Evolutionary conservation across 169 alveolate species (phyloP).

Genomic region (Sarcocystis neurona): DNA sequence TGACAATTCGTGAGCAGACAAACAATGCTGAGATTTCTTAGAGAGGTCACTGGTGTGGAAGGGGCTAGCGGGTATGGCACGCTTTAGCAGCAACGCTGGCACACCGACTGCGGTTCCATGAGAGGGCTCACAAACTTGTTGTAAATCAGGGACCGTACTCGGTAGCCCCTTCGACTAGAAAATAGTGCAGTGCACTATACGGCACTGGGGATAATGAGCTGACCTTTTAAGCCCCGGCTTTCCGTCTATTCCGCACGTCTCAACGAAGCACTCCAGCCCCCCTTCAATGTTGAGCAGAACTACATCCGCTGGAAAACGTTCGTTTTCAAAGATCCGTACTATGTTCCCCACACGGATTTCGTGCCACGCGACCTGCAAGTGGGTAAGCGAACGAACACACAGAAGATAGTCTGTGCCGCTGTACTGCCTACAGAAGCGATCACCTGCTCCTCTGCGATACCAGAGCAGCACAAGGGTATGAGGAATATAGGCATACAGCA

Average conservation of each 20-base stretch:
- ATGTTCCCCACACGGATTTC: slow-evolving; percentile 38
- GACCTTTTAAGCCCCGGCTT: neutral
- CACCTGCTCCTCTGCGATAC: neutral
- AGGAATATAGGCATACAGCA: neutral
- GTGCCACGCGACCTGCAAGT: slow-evolving; percentile 13
- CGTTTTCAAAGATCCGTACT: slow-evolving; percentile 2
- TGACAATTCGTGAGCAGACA: no score
- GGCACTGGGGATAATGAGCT: neutral
- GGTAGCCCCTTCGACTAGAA: no score
- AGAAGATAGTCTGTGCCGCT: neutral
- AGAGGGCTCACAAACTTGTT: no score
- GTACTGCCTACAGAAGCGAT: neutral
- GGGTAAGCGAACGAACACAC: neutral
- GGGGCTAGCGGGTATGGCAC: no score
- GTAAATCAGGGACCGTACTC: no score
- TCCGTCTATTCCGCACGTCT: neutral
- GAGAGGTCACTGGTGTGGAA: no score
- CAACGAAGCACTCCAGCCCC: neutral
- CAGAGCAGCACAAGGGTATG: neutral
- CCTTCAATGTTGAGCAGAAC: slow-evolving; percentile 60
- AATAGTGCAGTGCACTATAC: no score
- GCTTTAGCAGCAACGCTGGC: no score
- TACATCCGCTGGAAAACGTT: slow-evolving; percentile 36
- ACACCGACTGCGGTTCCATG: no score
- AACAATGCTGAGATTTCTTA: no score